Conservation (phyloP, 345 rosid genomes). For the Psidium guajava region DNA sequence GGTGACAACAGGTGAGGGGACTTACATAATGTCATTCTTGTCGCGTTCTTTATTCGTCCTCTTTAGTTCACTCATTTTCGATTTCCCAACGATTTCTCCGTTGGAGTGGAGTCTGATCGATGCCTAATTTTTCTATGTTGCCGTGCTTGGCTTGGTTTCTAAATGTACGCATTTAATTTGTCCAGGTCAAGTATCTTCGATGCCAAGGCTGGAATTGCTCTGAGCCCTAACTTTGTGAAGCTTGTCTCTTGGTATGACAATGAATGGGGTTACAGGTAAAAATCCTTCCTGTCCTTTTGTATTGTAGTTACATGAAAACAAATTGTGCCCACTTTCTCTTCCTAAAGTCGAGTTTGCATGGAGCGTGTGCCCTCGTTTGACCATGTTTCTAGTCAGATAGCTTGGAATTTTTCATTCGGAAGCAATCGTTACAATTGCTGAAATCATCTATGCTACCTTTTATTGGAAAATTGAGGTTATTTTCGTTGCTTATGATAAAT, state of each 20-base stretch:
- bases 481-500: background rate
- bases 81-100: background rate
- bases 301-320: background rate
- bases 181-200: conserved; percentile 47
- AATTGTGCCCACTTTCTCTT: background rate
- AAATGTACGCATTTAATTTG: background rate
- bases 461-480: background rate
- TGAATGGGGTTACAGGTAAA: conserved; percentile 50
- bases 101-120: background rate
- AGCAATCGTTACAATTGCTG: background rate
- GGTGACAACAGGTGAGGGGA: conserved; percentile 46
- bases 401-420: background rate
- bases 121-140: background rate
- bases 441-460: background rate
- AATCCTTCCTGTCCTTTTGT: background rate
- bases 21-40: too few species aligned
- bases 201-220: conserved; percentile 47
- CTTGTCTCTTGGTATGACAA: conserved; percentile 48
- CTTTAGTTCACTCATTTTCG: background rate
- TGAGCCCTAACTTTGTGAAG: conserved; percentile 31
- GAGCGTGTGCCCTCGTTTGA: background rate
- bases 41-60: background rate
- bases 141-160: background rate
- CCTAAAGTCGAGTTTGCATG: background rate
- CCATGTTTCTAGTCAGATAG: background rate